Base-by-base conservation (phyloP, 257 asterid species). In the Solanum pennellii region DNA sequence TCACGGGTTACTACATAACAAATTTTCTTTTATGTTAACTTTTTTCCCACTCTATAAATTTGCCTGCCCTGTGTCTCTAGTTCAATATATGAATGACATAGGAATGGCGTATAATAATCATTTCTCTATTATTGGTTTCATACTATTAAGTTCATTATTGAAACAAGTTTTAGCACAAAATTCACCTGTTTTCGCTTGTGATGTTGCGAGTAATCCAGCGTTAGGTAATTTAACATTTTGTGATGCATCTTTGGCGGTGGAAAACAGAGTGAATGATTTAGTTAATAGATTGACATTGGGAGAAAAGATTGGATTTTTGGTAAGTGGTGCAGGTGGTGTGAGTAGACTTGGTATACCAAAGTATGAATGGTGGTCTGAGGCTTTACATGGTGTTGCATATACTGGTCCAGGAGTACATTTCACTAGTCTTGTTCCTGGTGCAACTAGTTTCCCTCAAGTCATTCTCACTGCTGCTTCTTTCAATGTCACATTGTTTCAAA, bases 341-440 rank as follows among this genome's bases (percentile, higher is more conserved):
- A 84, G 86, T 27, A 73, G 93, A 71, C 91, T 92, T 69, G 93
- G 90, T 31, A 65, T 91, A 21, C 93, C 93, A 13, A 72, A 72
- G 20, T 92, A 92, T 23, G 88, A 91, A 25, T 92, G 94, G 94
- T 92, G 93, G 94, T 91, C 93, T 15, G 94, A 92, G 90, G 92
- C 91, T 9, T 87, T 92, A 75, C 94, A 92, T 76, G 94, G 94
- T 12, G 90, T 92, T 75, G 87, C 93, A 3, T 25, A 44, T 27
- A 56, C 45, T 10, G 93, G 93, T 20, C 89, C 88, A 2, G 94
- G 91, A 8, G 88, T 88, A 13, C 85, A 86, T n/a, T 93, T 91
- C 56, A 47, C 37, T 29, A 62, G 84, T 25, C 45, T 83, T 71
- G 89, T 93, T 73, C 95, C 92, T 10, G 94, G 86, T 27, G 94